Percentiles rank a stretch among this genome's conserved stretches.
phyloP scores from a whole-genome alignment of 192 early-diverging fungal genomes.

The Lobosporangium transversale region DNA sequence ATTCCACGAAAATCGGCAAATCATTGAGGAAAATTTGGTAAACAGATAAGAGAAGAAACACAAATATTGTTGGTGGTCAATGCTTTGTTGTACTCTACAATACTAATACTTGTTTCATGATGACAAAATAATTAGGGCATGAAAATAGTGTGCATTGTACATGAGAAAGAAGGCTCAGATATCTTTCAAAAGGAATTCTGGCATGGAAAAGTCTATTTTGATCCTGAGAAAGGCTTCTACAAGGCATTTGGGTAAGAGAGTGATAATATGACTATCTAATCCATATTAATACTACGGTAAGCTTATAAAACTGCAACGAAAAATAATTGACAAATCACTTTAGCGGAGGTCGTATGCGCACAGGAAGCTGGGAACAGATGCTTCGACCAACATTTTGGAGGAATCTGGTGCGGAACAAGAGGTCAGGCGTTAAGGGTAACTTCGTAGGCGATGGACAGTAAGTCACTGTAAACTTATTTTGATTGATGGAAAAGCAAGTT shows the following conservation, averaged over 20 bases:
- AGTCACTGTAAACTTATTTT: no score
- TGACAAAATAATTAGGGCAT: conserved; percentile 47
- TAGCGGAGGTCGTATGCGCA: conserved; percentile 44
- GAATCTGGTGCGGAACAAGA: conserved; percentile 35
- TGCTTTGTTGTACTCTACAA: no score
- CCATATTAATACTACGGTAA: no score
- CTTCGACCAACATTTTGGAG: conserved; percentile 47
- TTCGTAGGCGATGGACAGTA: conserved; percentile 57
- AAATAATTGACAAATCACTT: not conserved
- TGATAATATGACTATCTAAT: not conserved
- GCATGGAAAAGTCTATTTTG: conserved; percentile 55
- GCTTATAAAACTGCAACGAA: no score
- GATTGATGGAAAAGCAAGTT: no score
- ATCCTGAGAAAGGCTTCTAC: conserved; percentile 55
- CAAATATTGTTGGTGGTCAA: no score
- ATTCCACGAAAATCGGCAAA: conserved; percentile 30
- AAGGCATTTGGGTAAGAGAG: conserved; percentile 50
- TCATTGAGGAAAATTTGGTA: conserved; percentile 49
- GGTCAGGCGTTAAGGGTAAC: conserved; percentile 53
- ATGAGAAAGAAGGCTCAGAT: conserved; percentile 54
- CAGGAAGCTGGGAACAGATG: conserved; percentile 35
- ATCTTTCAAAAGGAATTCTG: conserved; percentile 57
- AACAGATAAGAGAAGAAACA: no score
- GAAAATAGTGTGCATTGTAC: conserved; percentile 59
- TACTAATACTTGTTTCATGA: no score